Conservation (phyloP, 2,329 filamentous ascomycete genomes). For the Arthroderma uncinatum region DNA sequence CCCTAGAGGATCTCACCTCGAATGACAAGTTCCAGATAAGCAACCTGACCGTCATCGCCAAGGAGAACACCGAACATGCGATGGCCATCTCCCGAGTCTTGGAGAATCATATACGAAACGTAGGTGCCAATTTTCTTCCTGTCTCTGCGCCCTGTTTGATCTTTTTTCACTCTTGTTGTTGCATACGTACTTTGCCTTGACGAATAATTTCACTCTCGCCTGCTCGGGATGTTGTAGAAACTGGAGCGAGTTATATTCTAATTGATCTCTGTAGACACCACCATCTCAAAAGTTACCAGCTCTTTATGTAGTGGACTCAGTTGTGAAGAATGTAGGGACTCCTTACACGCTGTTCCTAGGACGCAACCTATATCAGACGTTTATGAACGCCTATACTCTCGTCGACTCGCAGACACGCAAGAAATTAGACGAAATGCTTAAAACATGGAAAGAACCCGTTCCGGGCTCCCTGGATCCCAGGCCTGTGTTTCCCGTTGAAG, state of each 20-base stretch:
- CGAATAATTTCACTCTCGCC: not conserved
- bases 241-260: conserved; percentile 17
- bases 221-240: not conserved
- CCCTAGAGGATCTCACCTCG: conserved; percentile 77
- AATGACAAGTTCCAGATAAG: conserved; percentile 94
- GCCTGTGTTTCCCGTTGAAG: conserved; percentile 79
- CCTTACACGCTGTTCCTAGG: conserved; percentile 94
- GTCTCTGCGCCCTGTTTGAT: not conserved
- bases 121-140: conserved; percentile 44
- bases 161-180: not conserved
- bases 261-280: conserved; percentile 53
- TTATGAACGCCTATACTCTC: conserved; percentile 90
- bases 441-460: conserved; percentile 95
- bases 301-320: conserved; percentile 95
- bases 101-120: conserved; percentile 87
- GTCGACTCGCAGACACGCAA: conserved; percentile 72
- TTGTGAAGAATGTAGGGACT: conserved; percentile 96
- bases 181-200: conserved; percentile 7
- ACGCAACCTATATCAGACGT: conserved; percentile 81
- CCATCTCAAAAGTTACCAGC: conserved; percentile 84
- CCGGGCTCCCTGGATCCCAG: conserved; percentile 86
- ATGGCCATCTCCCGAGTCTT: conserved; percentile 82
- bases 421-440: conserved; percentile 94
- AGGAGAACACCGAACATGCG: conserved; percentile 93
- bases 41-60: conserved; percentile 92